Percentiles rank a stretch among this genome's conserved stretches.
phyloP scores from a whole-genome alignment of 148 eudicot genomes.

The Bassia scoparia region DNA sequence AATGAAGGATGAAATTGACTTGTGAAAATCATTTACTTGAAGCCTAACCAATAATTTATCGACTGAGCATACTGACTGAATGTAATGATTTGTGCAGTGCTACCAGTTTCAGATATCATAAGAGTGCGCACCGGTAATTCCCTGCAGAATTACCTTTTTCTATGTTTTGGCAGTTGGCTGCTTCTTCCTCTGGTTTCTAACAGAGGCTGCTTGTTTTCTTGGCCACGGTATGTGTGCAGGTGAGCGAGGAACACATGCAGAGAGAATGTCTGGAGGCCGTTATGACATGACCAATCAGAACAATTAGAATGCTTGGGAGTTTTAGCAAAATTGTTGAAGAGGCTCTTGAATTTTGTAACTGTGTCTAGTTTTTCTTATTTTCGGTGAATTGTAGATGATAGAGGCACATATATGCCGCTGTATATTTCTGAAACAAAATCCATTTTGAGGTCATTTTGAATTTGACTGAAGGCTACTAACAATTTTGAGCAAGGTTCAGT shows the following conservation, averaged over 20 bases:
- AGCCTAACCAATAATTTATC: background rate
- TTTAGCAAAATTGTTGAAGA: background rate
- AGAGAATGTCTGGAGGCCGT: constrained; percentile 82
- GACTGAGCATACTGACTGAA: background rate
- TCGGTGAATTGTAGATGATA: background rate
- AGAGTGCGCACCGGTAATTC: constrained; percentile 76
- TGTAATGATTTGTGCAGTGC: constrained; percentile 45
- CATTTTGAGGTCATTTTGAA: no score
- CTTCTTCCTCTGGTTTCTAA: background rate
- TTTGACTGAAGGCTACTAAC: no score
- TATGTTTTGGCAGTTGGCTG: background rate
- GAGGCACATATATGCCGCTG: background rate
- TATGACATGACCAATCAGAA: constrained; percentile 43
- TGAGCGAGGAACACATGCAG: constrained; percentile 75
- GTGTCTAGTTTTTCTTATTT: background rate
- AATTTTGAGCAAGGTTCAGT: no score
- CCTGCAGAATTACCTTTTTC: background rate
- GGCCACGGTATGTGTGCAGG: constrained; percentile 33
- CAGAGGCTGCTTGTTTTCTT: background rate
- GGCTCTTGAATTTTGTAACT: background rate
- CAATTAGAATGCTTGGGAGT: background rate
- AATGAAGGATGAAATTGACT: background rate
- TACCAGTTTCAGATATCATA: constrained; percentile 70
- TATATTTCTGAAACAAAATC: no score
- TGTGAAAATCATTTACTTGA: background rate